Evolutionary conservation across 1,284 basidiomycete genomes (phyloP).

Genomic region (Earliella scabrosa): DNA sequence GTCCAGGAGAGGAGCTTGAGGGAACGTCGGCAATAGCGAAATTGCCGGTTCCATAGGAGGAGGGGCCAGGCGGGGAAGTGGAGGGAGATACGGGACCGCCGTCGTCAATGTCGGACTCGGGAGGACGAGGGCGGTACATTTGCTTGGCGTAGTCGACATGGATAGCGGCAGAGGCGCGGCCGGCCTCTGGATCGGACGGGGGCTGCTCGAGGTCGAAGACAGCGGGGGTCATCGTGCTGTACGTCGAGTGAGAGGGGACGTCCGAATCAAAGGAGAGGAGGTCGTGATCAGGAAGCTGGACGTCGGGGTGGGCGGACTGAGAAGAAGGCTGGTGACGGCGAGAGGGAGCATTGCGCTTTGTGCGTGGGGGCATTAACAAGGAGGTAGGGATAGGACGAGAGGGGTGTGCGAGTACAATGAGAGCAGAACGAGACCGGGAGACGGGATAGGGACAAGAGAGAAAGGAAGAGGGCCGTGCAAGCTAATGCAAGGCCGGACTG

Average conservation of each 20-base stretch:
- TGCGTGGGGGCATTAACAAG: slow-evolving; percentile 36
- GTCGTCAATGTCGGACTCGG: slow-evolving; percentile 23
- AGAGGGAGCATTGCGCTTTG: slow-evolving; percentile 31
- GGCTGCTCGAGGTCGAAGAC: slow-evolving; percentile 23
- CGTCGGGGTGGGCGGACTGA: slow-evolving; percentile 9
- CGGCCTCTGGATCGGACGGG: slow-evolving; percentile 22
- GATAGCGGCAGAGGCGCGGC: slow-evolving; percentile 17
- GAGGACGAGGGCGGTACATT: slow-evolving; percentile 7
- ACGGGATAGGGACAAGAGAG: slow-evolving; percentile 14
- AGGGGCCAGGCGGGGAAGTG: slow-evolving; percentile 18
- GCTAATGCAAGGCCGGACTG: slow-evolving; percentile 31
- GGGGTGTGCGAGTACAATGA: slow-evolving; percentile 3
- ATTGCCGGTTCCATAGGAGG: slow-evolving; percentile 7
- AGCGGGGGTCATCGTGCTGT: slow-evolving; percentile 9
- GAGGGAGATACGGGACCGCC: slow-evolving; percentile 21
- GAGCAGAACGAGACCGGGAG: too few relatives aligned
- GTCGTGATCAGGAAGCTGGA: slow-evolving; percentile 1
- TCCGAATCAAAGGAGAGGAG: slow-evolving; percentile 18
- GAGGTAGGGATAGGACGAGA: slow-evolving; percentile 22
- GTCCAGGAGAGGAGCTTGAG: neutral
- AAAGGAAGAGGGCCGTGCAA: slow-evolving; percentile 26
- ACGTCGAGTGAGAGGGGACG: slow-evolving; percentile 3
- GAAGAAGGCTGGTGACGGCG: slow-evolving; percentile 23
- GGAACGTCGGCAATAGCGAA: slow-evolving; percentile 10
- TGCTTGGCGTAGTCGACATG: slow-evolving; percentile 9